A percentile compares a stretch with the other conserved stretches of the same genome.
These are phyloP conservation scores for Fomitopsis serialis DNA, from an alignment of 768 basidiomycete genomes.

Conservation along the genomic window DNA sequence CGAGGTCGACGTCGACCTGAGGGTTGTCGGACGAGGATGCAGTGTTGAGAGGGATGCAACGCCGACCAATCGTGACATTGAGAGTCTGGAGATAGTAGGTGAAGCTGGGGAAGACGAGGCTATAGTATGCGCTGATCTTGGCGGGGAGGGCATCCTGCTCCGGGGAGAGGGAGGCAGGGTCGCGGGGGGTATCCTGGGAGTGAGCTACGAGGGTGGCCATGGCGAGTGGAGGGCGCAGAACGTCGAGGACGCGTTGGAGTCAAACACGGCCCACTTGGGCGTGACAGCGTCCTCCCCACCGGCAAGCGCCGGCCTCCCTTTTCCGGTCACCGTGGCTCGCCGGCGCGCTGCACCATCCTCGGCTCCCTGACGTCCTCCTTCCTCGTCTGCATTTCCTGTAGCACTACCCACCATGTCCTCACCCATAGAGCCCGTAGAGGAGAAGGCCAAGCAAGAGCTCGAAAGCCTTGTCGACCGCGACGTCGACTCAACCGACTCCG, in stretches of 20 bases:
- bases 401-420: conserved; percentile 10
- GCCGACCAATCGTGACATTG: conserved; percentile 88
- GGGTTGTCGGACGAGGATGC: conserved; percentile 52
- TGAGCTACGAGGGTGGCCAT: conserved; percentile 22
- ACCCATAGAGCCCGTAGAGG: conserved; percentile 10
- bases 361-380: not conserved
- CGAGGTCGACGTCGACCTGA: conserved; percentile 86
- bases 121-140: conserved; percentile 91
- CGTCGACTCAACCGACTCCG: conserved; percentile 62
- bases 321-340: not conserved
- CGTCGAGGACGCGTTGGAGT: conserved; percentile 10
- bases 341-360: not conserved
- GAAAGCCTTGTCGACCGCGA: conserved; percentile 56
- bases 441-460: conserved; percentile 42
- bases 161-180: conserved; percentile 22
- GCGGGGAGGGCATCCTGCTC: conserved; percentile 39
- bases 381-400: not conserved
- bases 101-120: conserved; percentile 89
- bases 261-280: not conserved
- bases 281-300: not conserved
- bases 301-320: conserved; percentile 2
- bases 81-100: conserved; percentile 97
- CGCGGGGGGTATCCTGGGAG: conserved; percentile 24
- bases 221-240: conserved; percentile 14
- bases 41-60: conserved; percentile 59